These are phyloP conservation scores for Aspergillus conjunctus DNA, from an alignment of 495 filamentous ascomycete species.

Conservation along the genomic window DNA sequence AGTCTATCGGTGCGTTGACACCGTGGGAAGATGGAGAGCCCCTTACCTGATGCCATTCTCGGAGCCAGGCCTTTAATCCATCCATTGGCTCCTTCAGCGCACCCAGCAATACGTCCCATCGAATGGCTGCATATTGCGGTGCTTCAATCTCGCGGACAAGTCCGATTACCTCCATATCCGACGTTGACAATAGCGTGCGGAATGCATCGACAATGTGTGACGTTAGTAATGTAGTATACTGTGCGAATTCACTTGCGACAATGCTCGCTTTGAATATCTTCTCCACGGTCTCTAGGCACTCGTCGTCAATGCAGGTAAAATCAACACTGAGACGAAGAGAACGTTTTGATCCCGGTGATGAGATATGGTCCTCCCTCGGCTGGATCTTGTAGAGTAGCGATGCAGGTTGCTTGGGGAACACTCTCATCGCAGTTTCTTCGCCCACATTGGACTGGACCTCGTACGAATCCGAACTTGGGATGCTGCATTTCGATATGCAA, in stretches of 20 bases:
- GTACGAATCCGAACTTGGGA: constrained; percentile 70
- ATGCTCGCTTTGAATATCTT: constrained; percentile 46
- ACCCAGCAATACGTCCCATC: constrained; percentile 46
- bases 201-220: constrained; percentile 56
- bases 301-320: constrained; percentile 77
- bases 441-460: constrained; percentile 62
- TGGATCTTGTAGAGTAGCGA: constrained; percentile 80
- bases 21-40: not conserved
- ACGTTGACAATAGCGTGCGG: constrained; percentile 51
- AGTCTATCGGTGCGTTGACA: not conserved
- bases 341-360: constrained; percentile 43
- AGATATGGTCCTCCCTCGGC: constrained; percentile 28
- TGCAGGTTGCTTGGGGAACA: constrained; percentile 81
- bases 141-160: constrained; percentile 49
- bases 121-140: constrained; percentile 38
- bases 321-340: constrained; percentile 69
- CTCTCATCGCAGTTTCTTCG: constrained; percentile 56
- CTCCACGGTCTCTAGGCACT: constrained; percentile 48
- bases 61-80: constrained; percentile 45
- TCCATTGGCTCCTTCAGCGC: constrained; percentile 43
- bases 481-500: constrained; percentile 67
- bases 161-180: constrained; percentile 58
- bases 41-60: constrained; percentile 52
- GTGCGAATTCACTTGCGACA: constrained; percentile 42
- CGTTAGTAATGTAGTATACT: constrained; percentile 51